Evolutionary conservation across 148 eudicot species (phyloP).

Genomic region (Hydrangea macrophylla): DNA sequence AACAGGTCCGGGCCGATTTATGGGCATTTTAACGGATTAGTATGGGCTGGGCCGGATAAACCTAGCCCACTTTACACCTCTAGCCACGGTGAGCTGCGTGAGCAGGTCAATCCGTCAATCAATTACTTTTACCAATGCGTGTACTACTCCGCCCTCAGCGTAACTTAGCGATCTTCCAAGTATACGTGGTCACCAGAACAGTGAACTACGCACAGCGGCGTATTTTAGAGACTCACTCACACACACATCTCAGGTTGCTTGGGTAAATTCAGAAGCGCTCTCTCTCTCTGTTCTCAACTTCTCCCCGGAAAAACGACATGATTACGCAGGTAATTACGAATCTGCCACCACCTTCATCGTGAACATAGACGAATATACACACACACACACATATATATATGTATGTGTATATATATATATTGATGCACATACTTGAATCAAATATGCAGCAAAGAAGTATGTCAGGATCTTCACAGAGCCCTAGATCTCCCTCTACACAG

Average conservation of each 20-base stretch:
- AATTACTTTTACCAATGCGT: no score
- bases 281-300: not conserved
- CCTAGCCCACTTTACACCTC: no score
- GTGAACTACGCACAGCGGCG: not conserved
- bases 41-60: no score
- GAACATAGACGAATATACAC: not conserved
- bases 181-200: no score
- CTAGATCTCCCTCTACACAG: constrained; percentile 71
- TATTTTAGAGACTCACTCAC: not conserved
- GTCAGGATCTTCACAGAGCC: constrained; percentile 58
- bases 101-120: no score
- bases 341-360: not conserved
- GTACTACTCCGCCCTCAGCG: no score
- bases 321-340: constrained; percentile 18
- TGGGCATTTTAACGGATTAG: no score
- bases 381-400: no score
- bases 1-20: no score
- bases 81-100: no score
- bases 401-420: not conserved
- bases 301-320: constrained; percentile 19
- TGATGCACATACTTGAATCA: not conserved
- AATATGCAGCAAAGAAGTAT: constrained; percentile 53
- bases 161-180: no score
- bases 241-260: not conserved
- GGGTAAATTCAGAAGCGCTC: not conserved